Evolutionary conservation across 805 yeast species (phyloP).

Genomic region (Maudiozyma bulderi): DNA sequence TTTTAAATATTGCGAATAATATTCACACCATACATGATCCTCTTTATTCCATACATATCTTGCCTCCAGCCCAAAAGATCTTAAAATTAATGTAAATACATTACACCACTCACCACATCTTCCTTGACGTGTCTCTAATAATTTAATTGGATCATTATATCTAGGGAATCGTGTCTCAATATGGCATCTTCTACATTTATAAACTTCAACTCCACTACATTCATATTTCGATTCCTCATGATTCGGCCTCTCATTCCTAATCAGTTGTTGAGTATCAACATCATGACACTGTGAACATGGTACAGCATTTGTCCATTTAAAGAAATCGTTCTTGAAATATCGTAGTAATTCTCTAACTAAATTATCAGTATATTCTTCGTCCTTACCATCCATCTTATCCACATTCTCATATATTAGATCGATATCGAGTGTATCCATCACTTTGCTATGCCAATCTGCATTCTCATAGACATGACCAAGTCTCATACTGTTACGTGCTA

Average conservation of each 20-base stretch:
- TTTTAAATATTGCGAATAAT: slow-evolving; percentile 47
- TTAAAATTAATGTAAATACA: slow-evolving; percentile 60
- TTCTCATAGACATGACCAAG: slow-evolving; percentile 34
- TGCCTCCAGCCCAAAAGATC: slow-evolving; percentile 53
- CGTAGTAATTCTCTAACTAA: slow-evolving; percentile 47
- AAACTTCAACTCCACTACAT: slow-evolving; percentile 55
- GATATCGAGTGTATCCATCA: slow-evolving; percentile 54
- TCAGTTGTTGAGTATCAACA: slow-evolving; percentile 30
- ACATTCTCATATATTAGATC: slow-evolving; percentile 51
- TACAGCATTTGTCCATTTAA: slow-evolving; percentile 74
- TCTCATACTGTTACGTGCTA: slow-evolving; percentile 13
- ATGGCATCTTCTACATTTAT: slow-evolving; percentile 47
- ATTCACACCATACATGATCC: slow-evolving; percentile 96
- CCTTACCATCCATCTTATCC: slow-evolving; percentile 35
- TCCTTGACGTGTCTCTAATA: slow-evolving; percentile 58
- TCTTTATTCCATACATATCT: slow-evolving; percentile 82
- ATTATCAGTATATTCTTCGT: slow-evolving; percentile 40
- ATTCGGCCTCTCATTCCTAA: slow-evolving; percentile 37
- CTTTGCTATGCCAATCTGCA: slow-evolving; percentile 39
- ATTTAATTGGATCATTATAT: slow-evolving; percentile 54
- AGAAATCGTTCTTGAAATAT: slow-evolving; percentile 74
- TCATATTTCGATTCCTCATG: slow-evolving; percentile 35
- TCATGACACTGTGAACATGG: slow-evolving; percentile 44
- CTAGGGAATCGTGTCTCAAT: slow-evolving; percentile 56
- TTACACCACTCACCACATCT: slow-evolving; percentile 97